Evolutionary conservation across 805 yeast genomes (phyloP).

Genomic region (Starmerella bacillaris): DNA sequence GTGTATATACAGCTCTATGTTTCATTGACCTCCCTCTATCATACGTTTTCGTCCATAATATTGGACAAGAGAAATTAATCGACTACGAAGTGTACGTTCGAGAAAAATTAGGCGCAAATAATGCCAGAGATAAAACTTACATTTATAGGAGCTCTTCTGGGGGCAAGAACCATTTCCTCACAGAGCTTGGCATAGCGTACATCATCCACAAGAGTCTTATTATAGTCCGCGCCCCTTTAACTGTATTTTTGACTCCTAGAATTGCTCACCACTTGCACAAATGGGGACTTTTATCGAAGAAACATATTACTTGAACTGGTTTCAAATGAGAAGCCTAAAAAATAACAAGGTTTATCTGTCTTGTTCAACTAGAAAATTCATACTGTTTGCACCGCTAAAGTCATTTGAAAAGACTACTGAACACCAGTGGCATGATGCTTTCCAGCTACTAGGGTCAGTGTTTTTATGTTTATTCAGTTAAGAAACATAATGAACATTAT

Average conservation of each 20-base stretch:
- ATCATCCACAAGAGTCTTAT: constrained; percentile 80
- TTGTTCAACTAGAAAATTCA: too few relatives aligned
- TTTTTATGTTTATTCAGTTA: too few relatives aligned
- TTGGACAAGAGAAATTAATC: constrained; percentile 69
- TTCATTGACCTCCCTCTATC: constrained; percentile 68
- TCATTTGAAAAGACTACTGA: too few relatives aligned
- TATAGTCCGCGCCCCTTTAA: constrained; percentile 66
- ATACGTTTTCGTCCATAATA: constrained; percentile 62
- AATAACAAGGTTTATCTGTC: neutral
- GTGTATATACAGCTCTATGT: constrained; percentile 60
- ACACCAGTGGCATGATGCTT: too few relatives aligned
- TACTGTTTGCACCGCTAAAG: too few relatives aligned
- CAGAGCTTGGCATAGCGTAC: constrained; percentile 81
- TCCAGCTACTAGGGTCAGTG: too few relatives aligned
- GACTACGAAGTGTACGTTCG: constrained; percentile 45
- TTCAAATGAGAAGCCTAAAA: neutral
- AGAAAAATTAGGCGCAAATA: constrained; percentile 44
- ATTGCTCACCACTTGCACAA: constrained; percentile 45
- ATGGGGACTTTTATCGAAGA: constrained; percentile 43
- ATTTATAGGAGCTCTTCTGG: constrained; percentile 15
- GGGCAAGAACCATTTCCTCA: constrained; percentile 35
- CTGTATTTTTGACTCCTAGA: constrained; percentile 81
- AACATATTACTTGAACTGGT: neutral
- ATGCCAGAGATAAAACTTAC: constrained; percentile 19
- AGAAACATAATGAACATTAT: too few relatives aligned